phyloP scores from a whole-genome alignment of 2,329 filamentous ascomycete genomes.

The Penicillium brevicompactum region DNA sequence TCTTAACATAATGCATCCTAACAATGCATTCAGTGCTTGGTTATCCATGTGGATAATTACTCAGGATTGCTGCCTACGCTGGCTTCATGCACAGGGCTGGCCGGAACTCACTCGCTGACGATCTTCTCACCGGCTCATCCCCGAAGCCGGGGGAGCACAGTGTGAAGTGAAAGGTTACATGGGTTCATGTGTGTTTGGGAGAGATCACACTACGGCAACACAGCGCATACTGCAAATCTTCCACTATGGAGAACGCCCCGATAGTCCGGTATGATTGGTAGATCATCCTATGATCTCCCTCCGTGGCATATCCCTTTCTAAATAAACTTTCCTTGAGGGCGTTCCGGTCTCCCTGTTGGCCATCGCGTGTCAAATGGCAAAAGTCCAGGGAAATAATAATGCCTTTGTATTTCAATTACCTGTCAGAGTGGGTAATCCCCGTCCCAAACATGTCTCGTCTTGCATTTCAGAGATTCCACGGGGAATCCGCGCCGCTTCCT shows the following conservation, averaged over 20 bases:
- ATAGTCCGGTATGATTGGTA: conserved; percentile 10
- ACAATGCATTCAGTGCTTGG: neutral
- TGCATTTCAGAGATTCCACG: conserved; percentile 6
- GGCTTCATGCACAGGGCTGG: conserved; percentile 1
- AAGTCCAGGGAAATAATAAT: neutral
- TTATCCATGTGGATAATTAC: neutral
- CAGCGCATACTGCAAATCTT: neutral
- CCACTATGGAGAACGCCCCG: neutral
- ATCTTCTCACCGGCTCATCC: conserved; percentile 6
- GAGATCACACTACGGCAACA: neutral
- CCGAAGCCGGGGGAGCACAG: conserved; percentile 10
- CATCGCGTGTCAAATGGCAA: conserved; percentile 4
- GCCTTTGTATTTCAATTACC: neutral
- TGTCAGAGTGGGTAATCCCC: neutral
- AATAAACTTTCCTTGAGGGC: neutral
- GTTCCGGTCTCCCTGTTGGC: neutral
- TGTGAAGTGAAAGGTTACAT: conserved; percentile 6
- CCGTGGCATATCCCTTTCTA: conserved; percentile 10
- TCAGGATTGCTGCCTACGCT: neutral
- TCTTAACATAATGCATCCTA: neutral
- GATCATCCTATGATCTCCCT: conserved; percentile 23
- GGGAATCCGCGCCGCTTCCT: neutral
- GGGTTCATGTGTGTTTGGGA: neutral
- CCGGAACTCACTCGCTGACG: neutral
- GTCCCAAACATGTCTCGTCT: conserved; percentile 5